A percentile compares a stretch with the other conserved stretches of the same genome.
Evolutionary conservation across 768 basidiomycete genomes (phyloP).

Genomic region (Fomitopsis serialis): DNA sequence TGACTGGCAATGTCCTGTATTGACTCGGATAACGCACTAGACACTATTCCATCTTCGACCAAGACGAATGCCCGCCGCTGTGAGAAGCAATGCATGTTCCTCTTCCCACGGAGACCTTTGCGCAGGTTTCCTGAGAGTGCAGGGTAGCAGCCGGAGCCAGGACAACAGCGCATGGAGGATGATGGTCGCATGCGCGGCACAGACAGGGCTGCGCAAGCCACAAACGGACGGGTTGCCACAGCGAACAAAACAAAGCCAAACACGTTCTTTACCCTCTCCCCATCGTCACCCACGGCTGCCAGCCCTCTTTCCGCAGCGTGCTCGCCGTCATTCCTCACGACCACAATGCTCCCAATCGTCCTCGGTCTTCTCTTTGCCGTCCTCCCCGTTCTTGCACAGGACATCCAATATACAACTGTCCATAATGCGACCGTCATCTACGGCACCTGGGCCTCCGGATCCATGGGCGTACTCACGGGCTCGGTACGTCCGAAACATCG

Average conservation of each 20-base stretch:
- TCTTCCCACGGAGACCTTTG: too few relatives aligned
- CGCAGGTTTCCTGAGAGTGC: too few relatives aligned
- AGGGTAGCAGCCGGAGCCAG: too few relatives aligned
- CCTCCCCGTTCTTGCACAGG: constrained; percentile 28
- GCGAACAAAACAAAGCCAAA: constrained; percentile 3
- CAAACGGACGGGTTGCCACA: constrained; percentile 1
- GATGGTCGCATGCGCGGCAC: too few relatives aligned
- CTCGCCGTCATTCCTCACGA: constrained; percentile 2
- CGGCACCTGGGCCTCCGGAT: constrained; percentile 88
- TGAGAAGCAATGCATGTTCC: too few relatives aligned
- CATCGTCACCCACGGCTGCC: constrained; percentile 10
- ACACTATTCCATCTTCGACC: too few relatives aligned
- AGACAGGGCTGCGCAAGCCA: neutral
- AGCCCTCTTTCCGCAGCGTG: constrained; percentile 7
- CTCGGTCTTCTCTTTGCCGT: constrained; percentile 24
- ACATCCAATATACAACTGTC: constrained; percentile 33
- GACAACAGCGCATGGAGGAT: too few relatives aligned
- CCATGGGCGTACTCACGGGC: constrained; percentile 73
- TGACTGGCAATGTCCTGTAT: too few relatives aligned
- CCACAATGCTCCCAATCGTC: constrained; percentile 20
- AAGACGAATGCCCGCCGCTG: too few relatives aligned
- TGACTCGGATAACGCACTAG: too few relatives aligned
- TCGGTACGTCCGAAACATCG: constrained; percentile 47
- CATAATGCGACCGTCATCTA: constrained; percentile 67
- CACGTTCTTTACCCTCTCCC: constrained; percentile 16